Evolutionary conservation across 2,329 filamentous ascomycete genomes (phyloP).

Genomic region (Geosmithia flava): DNA sequence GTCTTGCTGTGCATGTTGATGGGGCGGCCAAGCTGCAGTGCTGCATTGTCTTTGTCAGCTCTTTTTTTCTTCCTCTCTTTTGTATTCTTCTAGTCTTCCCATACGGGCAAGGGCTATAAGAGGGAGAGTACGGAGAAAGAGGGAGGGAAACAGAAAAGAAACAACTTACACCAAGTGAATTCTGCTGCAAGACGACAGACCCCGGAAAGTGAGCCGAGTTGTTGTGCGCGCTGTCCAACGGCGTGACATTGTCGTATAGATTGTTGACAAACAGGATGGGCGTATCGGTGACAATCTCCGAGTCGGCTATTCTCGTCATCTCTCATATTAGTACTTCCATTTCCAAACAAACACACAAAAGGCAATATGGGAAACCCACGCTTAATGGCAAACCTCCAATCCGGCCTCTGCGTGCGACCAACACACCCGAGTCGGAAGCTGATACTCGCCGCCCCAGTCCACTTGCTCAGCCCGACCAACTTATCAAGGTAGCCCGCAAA

Average conservation of each 20-base stretch:
- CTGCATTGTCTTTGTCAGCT: constrained; percentile 11
- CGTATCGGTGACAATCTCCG: constrained; percentile 21
- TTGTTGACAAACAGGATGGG: constrained; percentile 34
- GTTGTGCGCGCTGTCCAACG: constrained; percentile 28
- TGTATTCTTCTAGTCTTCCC: no score
- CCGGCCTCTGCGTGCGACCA: constrained; percentile 22
- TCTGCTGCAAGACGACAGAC: constrained; percentile 33
- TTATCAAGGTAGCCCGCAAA: constrained; percentile 19
- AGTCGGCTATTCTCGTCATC: constrained; percentile 9
- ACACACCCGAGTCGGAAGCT: constrained; percentile 25
- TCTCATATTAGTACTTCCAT: neutral
- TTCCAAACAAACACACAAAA: neutral
- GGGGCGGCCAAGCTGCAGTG: constrained; percentile 35
- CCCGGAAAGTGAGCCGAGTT: constrained; percentile 29
- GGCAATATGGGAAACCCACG: neutral
- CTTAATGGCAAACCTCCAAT: constrained; percentile 19
- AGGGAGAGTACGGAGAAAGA: neutral
- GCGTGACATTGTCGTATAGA: constrained; percentile 34
- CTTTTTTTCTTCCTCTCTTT: no score
- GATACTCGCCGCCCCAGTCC: constrained; percentile 29
- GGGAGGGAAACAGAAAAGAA: neutral
- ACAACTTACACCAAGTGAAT: constrained; percentile 34
- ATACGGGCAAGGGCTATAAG: neutral
- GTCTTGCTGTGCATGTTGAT: constrained; percentile 27
- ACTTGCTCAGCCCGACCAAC: constrained; percentile 22